phyloP scores from a whole-genome alignment of 129 eudicot species.

The Cynara cardunculus region DNA sequence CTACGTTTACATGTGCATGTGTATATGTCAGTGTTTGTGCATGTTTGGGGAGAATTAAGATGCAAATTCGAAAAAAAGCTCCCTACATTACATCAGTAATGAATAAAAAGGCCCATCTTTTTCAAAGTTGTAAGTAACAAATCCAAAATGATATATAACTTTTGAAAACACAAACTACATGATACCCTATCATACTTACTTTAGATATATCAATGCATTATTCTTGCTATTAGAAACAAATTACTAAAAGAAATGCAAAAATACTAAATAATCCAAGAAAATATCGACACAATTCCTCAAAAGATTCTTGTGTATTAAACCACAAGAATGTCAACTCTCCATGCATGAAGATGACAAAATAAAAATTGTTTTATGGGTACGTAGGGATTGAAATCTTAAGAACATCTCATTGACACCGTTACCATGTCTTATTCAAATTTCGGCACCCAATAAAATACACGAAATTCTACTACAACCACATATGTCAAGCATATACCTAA shows the following conservation, averaged over 20 bases:
- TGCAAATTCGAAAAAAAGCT: no score
- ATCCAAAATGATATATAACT: not conserved
- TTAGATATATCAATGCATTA: not conserved
- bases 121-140: not conserved
- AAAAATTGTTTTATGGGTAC: not conserved
- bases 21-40: no score
- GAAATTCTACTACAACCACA: not conserved
- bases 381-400: not conserved
- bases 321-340: constrained; percentile 25
- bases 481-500: not conserved
- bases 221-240: not conserved
- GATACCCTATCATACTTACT: not conserved
- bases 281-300: not conserved
- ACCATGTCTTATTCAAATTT: not conserved
- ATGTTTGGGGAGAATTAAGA: no score
- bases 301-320: constrained; percentile 10
- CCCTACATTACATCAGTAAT: not conserved
- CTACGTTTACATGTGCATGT: no score
- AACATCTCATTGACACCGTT: not conserved
- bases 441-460: not conserved
- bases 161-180: no score
- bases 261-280: not conserved
- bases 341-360: constrained; percentile 6
- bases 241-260: not conserved
- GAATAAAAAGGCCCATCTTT: not conserved